These are phyloP conservation scores for Beauveria sp. DNA, from an alignment of 2,329 filamentous ascomycete species.

Conservation along the genomic window DNA sequence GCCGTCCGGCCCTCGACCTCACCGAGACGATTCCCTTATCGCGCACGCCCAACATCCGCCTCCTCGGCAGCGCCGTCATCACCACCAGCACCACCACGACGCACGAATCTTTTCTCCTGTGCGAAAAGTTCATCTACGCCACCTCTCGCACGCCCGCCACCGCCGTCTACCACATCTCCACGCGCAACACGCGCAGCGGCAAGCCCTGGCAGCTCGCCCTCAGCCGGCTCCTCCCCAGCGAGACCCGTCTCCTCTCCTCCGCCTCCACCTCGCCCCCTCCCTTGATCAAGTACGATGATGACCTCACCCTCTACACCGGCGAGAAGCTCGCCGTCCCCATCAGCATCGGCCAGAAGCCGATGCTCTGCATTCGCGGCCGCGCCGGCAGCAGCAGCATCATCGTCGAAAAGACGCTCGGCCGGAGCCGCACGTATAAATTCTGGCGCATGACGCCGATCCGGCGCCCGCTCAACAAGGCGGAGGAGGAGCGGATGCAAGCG, in stretches of 20 bases:
- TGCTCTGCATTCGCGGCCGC: slow-evolving; percentile 5
- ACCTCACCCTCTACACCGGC: slow-evolving; percentile 4
- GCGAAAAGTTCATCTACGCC: slow-evolving; percentile 1
- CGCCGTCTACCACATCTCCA: slow-evolving; percentile 4
- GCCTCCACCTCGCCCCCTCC: not conserved
- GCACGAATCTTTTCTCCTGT: not conserved
- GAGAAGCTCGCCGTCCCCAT: slow-evolving; percentile 1
- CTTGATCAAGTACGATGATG: slow-evolving; percentile 6
- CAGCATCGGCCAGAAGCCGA: slow-evolving; percentile 4
- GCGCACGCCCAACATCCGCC: not conserved
- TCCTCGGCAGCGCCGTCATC: not conserved
- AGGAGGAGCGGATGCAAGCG: not conserved
- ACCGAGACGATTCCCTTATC: not conserved
- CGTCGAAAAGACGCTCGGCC: not conserved
- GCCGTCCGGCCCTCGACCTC: not conserved
- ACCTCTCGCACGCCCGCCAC: not conserved
- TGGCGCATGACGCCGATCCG: slow-evolving; percentile 5
- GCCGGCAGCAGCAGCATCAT: not conserved
- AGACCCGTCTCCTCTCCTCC: not conserved
- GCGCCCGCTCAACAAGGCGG: not conserved
- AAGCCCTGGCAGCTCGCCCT: slow-evolving; percentile 1
- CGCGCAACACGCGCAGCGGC: slow-evolving; percentile 4
- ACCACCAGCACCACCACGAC: not conserved
- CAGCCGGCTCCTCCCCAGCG: slow-evolving; percentile 6
- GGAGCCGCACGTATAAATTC: not conserved